A percentile compares a stretch with the other conserved stretches of the same genome.
Evolutionary conservation across 441 rosid genomes (phyloP).

Genomic region (Bocquillonia castaneifolia): DNA sequence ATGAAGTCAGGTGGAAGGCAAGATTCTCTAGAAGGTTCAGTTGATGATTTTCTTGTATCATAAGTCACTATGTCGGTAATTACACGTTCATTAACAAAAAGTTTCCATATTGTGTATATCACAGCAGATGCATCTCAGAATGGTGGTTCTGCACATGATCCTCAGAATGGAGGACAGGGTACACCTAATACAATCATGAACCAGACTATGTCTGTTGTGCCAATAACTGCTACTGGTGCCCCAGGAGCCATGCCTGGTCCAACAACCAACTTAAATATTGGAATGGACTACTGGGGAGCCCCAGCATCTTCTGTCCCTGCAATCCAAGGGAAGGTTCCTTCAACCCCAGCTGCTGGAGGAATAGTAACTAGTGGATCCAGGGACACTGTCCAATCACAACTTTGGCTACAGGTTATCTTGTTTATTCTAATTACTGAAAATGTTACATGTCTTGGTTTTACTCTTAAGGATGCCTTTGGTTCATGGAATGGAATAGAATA

Average conservation of each 20-base stretch:
- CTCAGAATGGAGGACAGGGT: conserved; percentile 61
- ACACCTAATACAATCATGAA: conserved; percentile 45
- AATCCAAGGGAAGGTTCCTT: conserved; percentile 64
- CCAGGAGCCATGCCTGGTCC: conserved; percentile 67
- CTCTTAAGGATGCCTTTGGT: not conserved
- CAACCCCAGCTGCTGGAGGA: conserved; percentile 64
- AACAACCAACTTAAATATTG: conserved; percentile 81
- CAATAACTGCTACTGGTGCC: conserved; percentile 47
- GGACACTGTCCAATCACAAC: conserved; percentile 64
- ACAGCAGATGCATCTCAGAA: conserved; percentile 69
- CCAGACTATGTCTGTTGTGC: conserved; percentile 40
- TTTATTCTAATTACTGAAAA: conserved; percentile 10
- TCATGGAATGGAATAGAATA: not conserved
- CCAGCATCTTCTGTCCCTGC: conserved; percentile 58
- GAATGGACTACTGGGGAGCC: conserved; percentile 93
- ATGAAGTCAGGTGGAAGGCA: conserved; percentile 68
- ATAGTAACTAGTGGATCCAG: conserved; percentile 55
- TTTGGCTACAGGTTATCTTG: conserved; percentile 70
- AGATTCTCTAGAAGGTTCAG: conserved; percentile 63
- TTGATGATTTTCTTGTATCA: conserved; percentile 13
- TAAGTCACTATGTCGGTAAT: not conserved
- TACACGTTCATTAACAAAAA: conserved; percentile 17
- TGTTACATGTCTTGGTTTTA: not conserved
- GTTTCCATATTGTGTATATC: conserved; percentile 22
- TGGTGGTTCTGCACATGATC: conserved; percentile 55